Conservation (phyloP, 257 asterid genomes). For the Scutellaria minor region DNA sequence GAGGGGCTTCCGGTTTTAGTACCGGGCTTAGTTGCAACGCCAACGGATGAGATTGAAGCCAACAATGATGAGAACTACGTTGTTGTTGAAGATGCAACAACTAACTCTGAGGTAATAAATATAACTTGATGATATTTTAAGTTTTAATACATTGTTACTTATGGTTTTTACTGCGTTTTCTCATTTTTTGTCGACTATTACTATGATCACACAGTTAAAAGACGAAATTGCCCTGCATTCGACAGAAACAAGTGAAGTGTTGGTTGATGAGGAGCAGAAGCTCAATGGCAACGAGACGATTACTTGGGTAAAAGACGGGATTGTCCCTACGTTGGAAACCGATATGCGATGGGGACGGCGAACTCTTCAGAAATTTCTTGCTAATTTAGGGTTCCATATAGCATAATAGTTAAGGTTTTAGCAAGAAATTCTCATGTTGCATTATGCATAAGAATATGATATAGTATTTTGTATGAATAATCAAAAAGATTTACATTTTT, state of each 20-base stretch:
- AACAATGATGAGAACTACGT: slow-evolving; percentile 4
- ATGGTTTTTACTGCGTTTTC: not conserved
- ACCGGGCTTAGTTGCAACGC: slow-evolving; percentile 55
- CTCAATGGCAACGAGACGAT: slow-evolving; percentile 13
- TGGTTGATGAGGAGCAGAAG: slow-evolving; percentile 29
- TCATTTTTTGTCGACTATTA: not conserved
- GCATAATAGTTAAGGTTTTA: not conserved
- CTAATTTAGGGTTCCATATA: slow-evolving; percentile 51
- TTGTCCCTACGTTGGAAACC: slow-evolving; percentile 20
- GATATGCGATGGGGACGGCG: slow-evolving; percentile 67
- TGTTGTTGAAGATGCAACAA: slow-evolving; percentile 22
- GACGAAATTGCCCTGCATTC: slow-evolving; percentile 35
- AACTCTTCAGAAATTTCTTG: slow-evolving; percentile 59
- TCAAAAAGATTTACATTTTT: too few relatives aligned
- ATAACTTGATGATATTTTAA: not conserved
- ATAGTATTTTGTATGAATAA: too few relatives aligned
- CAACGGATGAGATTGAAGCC: slow-evolving; percentile 42
- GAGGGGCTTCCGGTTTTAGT: slow-evolving; percentile 58
- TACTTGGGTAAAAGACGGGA: not conserved
- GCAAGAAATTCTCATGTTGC: not conserved
- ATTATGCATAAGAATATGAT: not conserved
- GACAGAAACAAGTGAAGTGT: slow-evolving; percentile 36
- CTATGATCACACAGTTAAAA: slow-evolving; percentile 33
- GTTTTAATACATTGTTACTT: not conserved
- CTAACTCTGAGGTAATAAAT: slow-evolving; percentile 32